Base-by-base conservation (phyloP, 2,329 filamentous ascomycete species). In the Nannizziopsis arthrosporioides region DNA sequence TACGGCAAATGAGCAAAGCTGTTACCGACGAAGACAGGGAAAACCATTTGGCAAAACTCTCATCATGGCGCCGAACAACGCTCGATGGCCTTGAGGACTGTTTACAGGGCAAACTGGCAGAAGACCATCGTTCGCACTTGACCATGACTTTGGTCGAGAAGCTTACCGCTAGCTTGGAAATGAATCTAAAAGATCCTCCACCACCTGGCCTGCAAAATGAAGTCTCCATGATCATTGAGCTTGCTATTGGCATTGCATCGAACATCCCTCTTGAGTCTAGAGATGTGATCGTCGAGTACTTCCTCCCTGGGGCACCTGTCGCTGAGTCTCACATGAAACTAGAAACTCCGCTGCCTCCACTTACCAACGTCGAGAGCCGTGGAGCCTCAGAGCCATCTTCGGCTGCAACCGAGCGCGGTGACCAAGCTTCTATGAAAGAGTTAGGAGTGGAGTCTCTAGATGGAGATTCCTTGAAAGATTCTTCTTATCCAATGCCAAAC, bases 31-130 rank as follows among this genome's bases (percentile, higher is more conserved):
- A 95, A 61, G 90, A 96, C 62, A 85, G 84, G 56, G 88, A 96
- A 46, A 88, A 89, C 1, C 75, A 94, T 48, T 85, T 85, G 17
- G 79, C 82, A 40, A 94, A 94, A 67, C 80, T 96, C 39, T 81
- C 94, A 51, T 86, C 84, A 61, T 98, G 92, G 92, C 81, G 92
- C 51, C 80, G 96, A 68, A 82, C 90, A 2, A 98, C 92, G 2
- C 73, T 96, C 12, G 92, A 98, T 60, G 92, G 90, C n/a, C 73
- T 98, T 14, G 76, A 82, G 54, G 80, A 84, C 45, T 65, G 77
- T 32, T 73, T 96, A 14, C 74, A 76, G 49, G 79, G 82, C 3
- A 70, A 78, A 0, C 74, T 82, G 47, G 82, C 80, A 39, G 73
- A 73, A 10, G 77, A 84, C 9, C 76, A 88, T 64, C 80, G 82